Percentiles rank a stretch among this genome's conserved stretches.
Evolutionary conservation across 2,329 filamentous ascomycete genomes (phyloP).

Genomic region (Herpotrichia juniperi): DNA sequence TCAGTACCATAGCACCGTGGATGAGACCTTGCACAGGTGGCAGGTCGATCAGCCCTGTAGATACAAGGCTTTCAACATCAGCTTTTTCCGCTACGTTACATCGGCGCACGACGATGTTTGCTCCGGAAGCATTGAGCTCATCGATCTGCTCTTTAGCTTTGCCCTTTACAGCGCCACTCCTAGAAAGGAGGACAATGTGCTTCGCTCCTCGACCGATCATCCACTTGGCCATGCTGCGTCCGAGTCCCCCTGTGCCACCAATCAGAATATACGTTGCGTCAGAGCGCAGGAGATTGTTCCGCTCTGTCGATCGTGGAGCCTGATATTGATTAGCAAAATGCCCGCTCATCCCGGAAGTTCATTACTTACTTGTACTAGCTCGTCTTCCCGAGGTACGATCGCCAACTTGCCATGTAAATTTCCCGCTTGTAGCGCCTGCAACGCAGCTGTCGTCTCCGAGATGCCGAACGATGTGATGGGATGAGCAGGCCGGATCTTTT

Average conservation of each 20-base stretch:
- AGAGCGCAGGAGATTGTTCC: neutral
- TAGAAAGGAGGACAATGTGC: conserved; percentile 22
- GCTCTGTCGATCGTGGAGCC: conserved; percentile 2
- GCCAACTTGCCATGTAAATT: conserved; percentile 20
- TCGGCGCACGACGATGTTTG: conserved; percentile 10
- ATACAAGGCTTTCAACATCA: conserved; percentile 11
- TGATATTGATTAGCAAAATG: neutral
- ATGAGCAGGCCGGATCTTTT: conserved; percentile 16
- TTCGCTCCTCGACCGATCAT: conserved; percentile 26
- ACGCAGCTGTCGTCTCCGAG: conserved; percentile 17
- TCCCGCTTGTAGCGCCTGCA: conserved; percentile 18
- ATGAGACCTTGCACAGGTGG: conserved; percentile 16
- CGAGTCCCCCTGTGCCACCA: conserved; percentile 26
- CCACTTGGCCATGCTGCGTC: conserved; percentile 24
- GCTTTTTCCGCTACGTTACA: conserved; percentile 13
- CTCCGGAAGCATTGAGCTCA: conserved; percentile 5
- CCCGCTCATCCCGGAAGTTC: neutral
- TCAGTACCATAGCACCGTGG: conserved; percentile 20
- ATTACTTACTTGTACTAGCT: conserved; percentile 26
- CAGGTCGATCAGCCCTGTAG: conserved; percentile 3
- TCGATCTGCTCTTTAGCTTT: conserved; percentile 13
- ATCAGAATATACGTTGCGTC: conserved; percentile 27
- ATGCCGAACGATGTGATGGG: conserved; percentile 17
- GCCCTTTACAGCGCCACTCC: conserved; percentile 12
- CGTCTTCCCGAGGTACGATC: conserved; percentile 21